A percentile compares a stretch with the other conserved stretches of the same genome.
phyloP scores from a whole-genome alignment of 345 rosid species.

The Hibiscus syriacus region DNA sequence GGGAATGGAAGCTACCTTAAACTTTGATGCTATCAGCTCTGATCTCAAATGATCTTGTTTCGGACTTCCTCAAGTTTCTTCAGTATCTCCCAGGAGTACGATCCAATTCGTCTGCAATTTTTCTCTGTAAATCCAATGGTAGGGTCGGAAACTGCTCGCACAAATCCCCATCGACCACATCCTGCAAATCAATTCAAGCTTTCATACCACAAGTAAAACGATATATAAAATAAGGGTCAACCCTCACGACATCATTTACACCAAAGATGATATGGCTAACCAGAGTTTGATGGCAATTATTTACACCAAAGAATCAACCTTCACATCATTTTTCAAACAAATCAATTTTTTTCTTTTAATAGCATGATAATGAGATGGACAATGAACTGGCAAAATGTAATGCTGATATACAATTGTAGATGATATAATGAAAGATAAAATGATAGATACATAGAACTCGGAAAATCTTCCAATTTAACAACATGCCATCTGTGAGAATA shows the following conservation, averaged over 20 bases:
- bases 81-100: constrained; percentile 95
- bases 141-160: constrained; percentile 96
- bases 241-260: background rate
- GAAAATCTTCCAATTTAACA: background rate
- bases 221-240: background rate
- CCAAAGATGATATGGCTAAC: background rate
- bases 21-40: background rate
- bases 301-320: background rate
- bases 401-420: background rate
- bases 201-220: constrained; percentile 8
- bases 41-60: constrained; percentile 62
- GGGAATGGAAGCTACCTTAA: constrained; percentile 2
- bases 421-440: background rate
- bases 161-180: constrained; percentile 94
- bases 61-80: constrained; percentile 97
- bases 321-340: background rate
- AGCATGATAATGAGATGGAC: background rate
- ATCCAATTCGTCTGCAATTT: constrained; percentile 91
- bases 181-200: constrained; percentile 41
- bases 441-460: background rate
- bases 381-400: background rate
- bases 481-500: background rate
- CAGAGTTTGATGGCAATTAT: background rate
- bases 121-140: constrained; percentile 79
- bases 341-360: background rate